Evolutionary conservation across 495 filamentous ascomycete species (phyloP), one percentile per base, ranked within the genome.

Genomic region (Trypethelium eluteriae): DNA sequence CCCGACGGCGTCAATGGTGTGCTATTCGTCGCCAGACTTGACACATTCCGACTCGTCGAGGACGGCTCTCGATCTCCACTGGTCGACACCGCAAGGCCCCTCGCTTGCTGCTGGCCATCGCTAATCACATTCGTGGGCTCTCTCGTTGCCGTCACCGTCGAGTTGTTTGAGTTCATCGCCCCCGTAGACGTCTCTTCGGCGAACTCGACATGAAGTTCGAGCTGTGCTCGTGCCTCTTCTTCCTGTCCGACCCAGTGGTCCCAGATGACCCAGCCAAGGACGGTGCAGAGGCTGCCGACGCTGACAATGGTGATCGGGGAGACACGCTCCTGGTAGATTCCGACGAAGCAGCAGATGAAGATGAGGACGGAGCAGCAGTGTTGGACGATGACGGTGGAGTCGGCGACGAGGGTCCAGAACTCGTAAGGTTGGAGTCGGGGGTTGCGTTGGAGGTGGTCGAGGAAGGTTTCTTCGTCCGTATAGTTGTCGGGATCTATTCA

Each of bases 331-430:
- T 92, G 88, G 70, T 88, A 89, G 68, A 98, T 98, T 34, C 87
- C 92, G 18, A 91, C 86, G 72, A 98, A 98, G 76, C 90, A 95
- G 68, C 92, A 94, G 64, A 95, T 83, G 68, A 98, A 98, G 61
- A 98, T 93, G 63, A 86, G 87, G 65, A 98, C 93, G 6, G 91
- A 93, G 74, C 90, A 94, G 2, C 98, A 88, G 77, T 98, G 94
- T 73, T 98, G 94, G 12, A 97, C 89, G 69, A 98, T 96, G 63
- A 97, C 92, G 5, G 94, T 98, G 12, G 90, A 93, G 73, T 97
- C 94, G 66, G 92, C 89, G 46, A 98, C 90, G 4, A 98, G 82
- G 2, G 92, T 91, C 92, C 95, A 98, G 79, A 98, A 98, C 74
- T 98, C 92, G 74, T 98, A 98, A 0, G 94, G 93, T 53, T 92